phyloP scores from a whole-genome alignment of 495 filamentous ascomycete species.

The Xylaria longipes region DNA sequence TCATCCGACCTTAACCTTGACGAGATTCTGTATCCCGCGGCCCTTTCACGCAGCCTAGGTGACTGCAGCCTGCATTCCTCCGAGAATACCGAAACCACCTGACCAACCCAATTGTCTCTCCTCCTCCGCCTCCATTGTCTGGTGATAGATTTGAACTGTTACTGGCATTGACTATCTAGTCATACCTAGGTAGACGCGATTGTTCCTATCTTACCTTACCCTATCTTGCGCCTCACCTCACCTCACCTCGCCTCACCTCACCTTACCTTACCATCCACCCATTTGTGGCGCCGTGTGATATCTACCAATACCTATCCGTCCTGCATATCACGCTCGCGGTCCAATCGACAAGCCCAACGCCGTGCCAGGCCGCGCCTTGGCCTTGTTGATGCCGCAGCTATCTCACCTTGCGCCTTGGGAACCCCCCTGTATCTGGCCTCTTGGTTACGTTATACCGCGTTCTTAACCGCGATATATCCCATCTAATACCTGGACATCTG shows the following conservation, averaged over 20 bases:
- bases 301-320: neutral
- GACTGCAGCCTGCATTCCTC: neutral
- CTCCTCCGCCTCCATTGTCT: neutral
- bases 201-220: conserved; percentile 1
- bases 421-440: neutral
- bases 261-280: neutral
- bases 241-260: neutral
- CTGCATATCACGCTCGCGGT: neutral
- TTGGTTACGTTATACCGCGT: neutral
- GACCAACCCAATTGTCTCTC: neutral
- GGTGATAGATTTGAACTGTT: neutral
- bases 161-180: neutral
- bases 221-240: neutral
- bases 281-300: conserved; percentile 9
- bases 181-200: neutral
- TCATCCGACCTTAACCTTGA: neutral
- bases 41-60: conserved; percentile 1
- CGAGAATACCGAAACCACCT: conserved; percentile 2
- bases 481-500: neutral
- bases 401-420: neutral
- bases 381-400: conserved; percentile 8
- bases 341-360: neutral
- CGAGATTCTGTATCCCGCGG: neutral
- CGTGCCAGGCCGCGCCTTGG: neutral
- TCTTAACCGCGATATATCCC: neutral